Evolutionary conservation across 1,284 basidiomycete species (phyloP), one percentile per base, ranked within the genome.

Genomic region (Lentinus polychrous): DNA sequence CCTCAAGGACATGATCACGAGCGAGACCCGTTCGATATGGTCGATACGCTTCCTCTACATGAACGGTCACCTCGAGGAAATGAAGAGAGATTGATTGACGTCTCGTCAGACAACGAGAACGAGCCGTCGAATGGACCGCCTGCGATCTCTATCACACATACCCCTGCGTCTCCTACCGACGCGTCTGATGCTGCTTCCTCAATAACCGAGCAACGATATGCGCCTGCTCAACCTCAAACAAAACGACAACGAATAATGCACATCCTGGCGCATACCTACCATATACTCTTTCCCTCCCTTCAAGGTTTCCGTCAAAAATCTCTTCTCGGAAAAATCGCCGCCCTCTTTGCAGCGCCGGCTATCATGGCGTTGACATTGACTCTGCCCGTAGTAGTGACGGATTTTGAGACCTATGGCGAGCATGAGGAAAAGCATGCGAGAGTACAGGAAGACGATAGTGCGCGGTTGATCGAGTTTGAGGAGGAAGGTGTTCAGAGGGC

Each of bases 321-420:
- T 1, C 14, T 82, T 47, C 55, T 88, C 6, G 88, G 87, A 3
- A 83, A 83, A 65, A 67, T 89, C 15, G 84, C 90, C 0, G 82
- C 86, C 0, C 57, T 96, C 12, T 76, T 94, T 48, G 92, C 92
- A 6, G 83, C 84, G 0, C 95, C 95, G 0, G 91, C 94, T 0
- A 83, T 98, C 5, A 70, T 96, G 62, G 71, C 76, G 10, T 72
- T 99, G 45, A 97, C 94, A 0, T 59, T 97, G 14, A 98, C 95
- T 0, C 72, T 97, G 5, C 94, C 94, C 2, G 94, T 98, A 3
- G 90, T 94, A 33, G 78, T 87, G 18, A 81, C 73, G n/a, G 73
- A 78, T 2, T 80, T 83, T 57, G 66, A 57, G 12, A 60, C 59
- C 24, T 49, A 60, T 17, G 62, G 64, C 11, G 56, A 57, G n/a